Evolutionary conservation across 768 basidiomycete genomes (phyloP), one percentile per base, ranked within the genome.

Genomic region (Artomyces pyxidatus): DNA sequence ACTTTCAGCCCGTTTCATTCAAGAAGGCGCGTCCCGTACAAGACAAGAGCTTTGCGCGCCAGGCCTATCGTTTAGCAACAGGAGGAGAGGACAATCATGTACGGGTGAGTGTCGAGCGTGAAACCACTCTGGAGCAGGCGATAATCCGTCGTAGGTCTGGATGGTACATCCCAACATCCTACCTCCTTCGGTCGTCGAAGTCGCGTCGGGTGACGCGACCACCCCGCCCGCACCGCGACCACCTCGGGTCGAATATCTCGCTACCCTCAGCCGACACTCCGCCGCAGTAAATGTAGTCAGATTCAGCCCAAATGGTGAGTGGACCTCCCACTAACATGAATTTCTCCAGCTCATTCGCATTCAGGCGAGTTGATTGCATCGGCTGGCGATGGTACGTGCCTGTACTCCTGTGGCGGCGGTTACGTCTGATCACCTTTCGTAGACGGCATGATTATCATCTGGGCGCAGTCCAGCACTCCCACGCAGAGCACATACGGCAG

Each of bases 361-460:
- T 35, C 55, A 93, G 92, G 91, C 40, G 92, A 95, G 61, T 69
- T 83, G 27, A 83, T 99, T 61, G 96, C 96, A 43, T 96, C 94
- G 12, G 95, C 96, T 41, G 96, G 96, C 45, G 96, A 99, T 72
- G 94, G 94, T 94, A 63, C 59, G 84, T 66, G 17, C 22, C 51
- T 32, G 7, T 11, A 41, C 41, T 29, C 51, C 45, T 27, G 45
- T n/a, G 41, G 37, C 37, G 35, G 29, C 17, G n/a, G 23, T 26
- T 42, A 51, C 42, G 45, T 47, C 52, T 50, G 40, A 52, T 39
- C 43, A 23, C 56, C 14, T 28, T 19, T 59, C 19, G 23, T 23
- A 96, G 95, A 99, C 69, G 96, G 96, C 11, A 93, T 94, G 84
- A 83, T 99, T 52, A 89, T 98, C 42, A 80, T 99, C 14, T 99